phyloP scores from a whole-genome alignment of 164 flowering plant species.

The Platanus orientalis region DNA sequence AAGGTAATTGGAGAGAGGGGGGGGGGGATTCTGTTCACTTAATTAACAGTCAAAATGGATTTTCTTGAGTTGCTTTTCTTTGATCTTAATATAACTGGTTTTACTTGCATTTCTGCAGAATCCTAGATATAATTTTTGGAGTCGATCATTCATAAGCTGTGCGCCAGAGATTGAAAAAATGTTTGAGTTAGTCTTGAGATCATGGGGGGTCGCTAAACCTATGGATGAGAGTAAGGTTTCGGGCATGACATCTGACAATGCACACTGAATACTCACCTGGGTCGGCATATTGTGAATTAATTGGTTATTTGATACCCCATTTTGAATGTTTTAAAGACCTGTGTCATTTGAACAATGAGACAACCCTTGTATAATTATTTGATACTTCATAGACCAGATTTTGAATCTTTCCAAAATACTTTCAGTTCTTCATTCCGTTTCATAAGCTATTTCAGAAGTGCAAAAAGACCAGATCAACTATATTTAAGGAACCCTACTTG shows the following conservation, averaged over 20 bases:
- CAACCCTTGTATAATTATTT: too few species aligned
- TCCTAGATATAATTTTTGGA: slow-evolving; percentile 94
- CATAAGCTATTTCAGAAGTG: too few species aligned
- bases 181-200: slow-evolving; percentile 88
- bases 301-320: too few species aligned
- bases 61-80: not conserved
- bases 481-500: too few species aligned
- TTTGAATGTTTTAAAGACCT: too few species aligned
- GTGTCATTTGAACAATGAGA: not conserved
- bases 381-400: too few species aligned
- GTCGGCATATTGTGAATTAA: not conserved
- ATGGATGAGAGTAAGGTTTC: slow-evolving; percentile 68
- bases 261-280: slow-evolving; percentile 28
- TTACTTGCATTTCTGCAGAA: slow-evolving; percentile 45
- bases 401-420: too few species aligned
- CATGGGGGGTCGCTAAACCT: slow-evolving; percentile 85
- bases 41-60: not conserved
- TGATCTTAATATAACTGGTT: not conserved
- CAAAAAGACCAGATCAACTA: too few species aligned
- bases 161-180: slow-evolving; percentile 94
- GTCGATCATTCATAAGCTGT: slow-evolving; percentile 73
- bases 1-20: slow-evolving; percentile 65
- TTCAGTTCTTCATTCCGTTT: too few species aligned
- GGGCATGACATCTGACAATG: slow-evolving; percentile 46
- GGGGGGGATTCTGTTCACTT: not conserved